Base-by-base conservation (phyloP, 2,329 filamentous ascomycete genomes). In the Ustilaginoidea virens region DNA sequence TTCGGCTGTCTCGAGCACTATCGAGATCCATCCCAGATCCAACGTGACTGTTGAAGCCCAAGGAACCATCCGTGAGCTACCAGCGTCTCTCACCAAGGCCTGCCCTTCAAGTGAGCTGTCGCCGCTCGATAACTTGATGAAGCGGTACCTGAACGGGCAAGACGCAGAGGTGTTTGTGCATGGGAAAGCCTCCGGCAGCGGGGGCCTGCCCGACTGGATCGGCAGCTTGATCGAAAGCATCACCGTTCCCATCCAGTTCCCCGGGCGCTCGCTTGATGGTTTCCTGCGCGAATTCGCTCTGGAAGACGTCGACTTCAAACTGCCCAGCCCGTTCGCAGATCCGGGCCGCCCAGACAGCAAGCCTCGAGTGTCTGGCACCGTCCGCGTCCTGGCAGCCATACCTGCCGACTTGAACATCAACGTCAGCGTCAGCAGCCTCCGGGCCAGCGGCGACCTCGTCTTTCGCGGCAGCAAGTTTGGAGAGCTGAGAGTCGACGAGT, bases 261-360 rank as follows among this genome's bases (percentile, higher is more conserved):
- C 83, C 0, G 83, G 83, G 5, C 72, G 75, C 33, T 75, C 75
- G 0, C 76, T 94, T 42, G 83, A 85, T 39, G 74, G 80, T 38
- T 58, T 93, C 11, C 79, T 98, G 47, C 78, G 76, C 40, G 87
- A 90, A 41, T 94, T 96, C 47, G 80, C 83, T 14, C 59, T 96
- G 39, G 72, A 74, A 2, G 70, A 94, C 46, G 82, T 92, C 23
- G 74, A 92, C 43, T 93, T 98, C 50, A 72, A 70, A 27, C 58
- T 98, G 25, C 90, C 90, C 1, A 73, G 85, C 42, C 79, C 81
- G 1, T 69, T 77, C 42, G 81, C 83, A 3, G 74, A 85, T 12
- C 80, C 81, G 0, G 70, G 67, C 33, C 71, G 75, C 8, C 80
- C 82, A 0, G 71, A 76, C 28, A 64, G 78, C 4, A 70, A 78